These are phyloP conservation scores for Sequoia sempervirens DNA, from an alignment of 75 land plant species.

Conservation along the genomic window DNA sequence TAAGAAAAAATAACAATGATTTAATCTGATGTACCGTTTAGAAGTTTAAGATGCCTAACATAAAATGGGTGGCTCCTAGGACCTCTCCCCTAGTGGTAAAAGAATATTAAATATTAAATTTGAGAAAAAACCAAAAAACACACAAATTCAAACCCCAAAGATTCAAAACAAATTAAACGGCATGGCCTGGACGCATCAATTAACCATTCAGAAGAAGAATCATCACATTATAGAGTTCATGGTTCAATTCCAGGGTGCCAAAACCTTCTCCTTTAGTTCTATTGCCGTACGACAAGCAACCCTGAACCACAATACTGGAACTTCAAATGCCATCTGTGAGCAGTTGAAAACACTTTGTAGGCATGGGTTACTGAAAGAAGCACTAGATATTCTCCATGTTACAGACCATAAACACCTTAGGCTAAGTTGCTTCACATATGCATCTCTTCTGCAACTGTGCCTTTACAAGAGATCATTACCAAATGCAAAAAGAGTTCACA, in stretches of 20 bases:
- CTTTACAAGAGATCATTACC: neutral
- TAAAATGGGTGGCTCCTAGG: too few species aligned
- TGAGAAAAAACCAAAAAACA: too few species aligned
- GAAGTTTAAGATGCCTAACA: too few species aligned
- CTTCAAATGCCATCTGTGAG: neutral
- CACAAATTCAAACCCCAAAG: too few species aligned
- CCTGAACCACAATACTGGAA: neutral
- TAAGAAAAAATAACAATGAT: too few species aligned
- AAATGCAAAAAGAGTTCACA: neutral
- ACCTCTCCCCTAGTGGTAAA: too few species aligned
- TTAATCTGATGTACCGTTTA: too few species aligned
- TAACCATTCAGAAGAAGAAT: neutral
- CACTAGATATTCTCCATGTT: neutral
- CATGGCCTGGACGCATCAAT: neutral
- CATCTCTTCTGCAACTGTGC: neutral
- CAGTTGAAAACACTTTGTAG: neutral
- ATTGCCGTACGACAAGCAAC: neutral
- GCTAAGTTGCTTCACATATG: neutral
- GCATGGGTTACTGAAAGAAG: neutral
- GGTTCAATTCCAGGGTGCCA: neutral
- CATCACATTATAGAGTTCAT: neutral
- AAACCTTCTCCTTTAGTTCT: neutral
- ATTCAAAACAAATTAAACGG: too few species aligned
- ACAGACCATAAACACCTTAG: neutral
- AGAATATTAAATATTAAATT: too few species aligned